Conservation (phyloP, 179 eudicot species). For the Spinacia oleracea region DNA sequence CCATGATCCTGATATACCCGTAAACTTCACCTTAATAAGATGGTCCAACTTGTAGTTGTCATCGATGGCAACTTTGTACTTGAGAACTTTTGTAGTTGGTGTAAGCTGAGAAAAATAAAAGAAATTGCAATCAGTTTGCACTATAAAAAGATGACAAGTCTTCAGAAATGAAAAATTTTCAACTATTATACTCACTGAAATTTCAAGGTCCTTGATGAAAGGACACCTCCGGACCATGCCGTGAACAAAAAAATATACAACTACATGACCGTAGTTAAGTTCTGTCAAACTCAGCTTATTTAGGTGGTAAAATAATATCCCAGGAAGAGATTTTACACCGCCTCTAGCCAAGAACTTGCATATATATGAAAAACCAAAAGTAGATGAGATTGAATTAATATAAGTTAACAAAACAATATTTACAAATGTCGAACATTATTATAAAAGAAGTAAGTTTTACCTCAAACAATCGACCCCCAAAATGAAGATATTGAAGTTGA, state of each 20-base stretch:
- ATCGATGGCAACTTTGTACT: background rate
- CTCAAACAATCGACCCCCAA: background rate
- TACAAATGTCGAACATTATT: background rate
- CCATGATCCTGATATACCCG: slow-evolving; percentile 15
- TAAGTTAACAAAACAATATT: no score
- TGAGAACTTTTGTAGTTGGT: background rate
- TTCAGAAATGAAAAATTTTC: no score
- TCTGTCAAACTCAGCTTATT: background rate
- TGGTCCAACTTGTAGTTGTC: background rate
- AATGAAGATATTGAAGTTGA: background rate
- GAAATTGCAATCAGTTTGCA: no score
- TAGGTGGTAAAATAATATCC: slow-evolving; percentile 8
- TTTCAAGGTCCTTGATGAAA: background rate
- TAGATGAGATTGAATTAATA: background rate
- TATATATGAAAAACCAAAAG: background rate
- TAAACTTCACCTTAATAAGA: background rate
- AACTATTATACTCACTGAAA: slow-evolving; percentile 15
- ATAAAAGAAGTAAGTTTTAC: background rate
- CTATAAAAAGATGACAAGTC: no score
- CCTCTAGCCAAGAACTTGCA: slow-evolving; percentile 3
- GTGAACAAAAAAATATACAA: background rate
- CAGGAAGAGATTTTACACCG: background rate
- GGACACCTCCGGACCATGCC: slow-evolving; percentile 9
- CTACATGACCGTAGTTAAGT: background rate
- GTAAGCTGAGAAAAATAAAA: no score